Percentiles rank a stretch among this genome's conserved stretches.
Conservation (phyloP, 2,329 filamentous ascomycete genomes). For the Zalaria sp. region DNA sequence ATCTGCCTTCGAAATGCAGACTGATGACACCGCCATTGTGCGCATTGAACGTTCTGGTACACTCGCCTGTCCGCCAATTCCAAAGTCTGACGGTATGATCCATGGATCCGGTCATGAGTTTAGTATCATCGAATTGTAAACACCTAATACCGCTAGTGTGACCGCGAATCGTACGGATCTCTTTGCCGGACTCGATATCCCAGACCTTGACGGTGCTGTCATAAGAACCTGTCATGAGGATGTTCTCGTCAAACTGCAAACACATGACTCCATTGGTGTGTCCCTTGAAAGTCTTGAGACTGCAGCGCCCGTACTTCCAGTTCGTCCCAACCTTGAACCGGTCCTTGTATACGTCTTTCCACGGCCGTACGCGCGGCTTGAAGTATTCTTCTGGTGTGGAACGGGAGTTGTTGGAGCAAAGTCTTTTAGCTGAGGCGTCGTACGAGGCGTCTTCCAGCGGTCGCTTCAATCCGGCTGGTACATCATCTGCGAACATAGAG, state of each 20-base stretch:
- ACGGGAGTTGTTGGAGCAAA: background rate
- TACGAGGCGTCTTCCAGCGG: constrained; percentile 5
- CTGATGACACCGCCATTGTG: constrained; percentile 75
- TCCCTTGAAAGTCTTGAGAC: constrained; percentile 69
- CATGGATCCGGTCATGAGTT: constrained; percentile 79
- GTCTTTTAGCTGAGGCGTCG: background rate
- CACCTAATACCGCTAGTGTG: constrained; percentile 75
- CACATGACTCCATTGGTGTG: constrained; percentile 80
- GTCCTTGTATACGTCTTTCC: constrained; percentile 96
- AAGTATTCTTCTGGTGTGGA: constrained; percentile 22
- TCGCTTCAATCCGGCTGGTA: too few relatives aligned
- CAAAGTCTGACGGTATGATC: constrained; percentile 83
- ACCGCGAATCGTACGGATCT: constrained; percentile 69
- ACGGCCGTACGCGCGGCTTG: constrained; percentile 47
- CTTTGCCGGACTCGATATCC: constrained; percentile 79
- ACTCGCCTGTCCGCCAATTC: constrained; percentile 90
- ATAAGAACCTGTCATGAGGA: constrained; percentile 88
- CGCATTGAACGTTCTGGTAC: constrained; percentile 64
- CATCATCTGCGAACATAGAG: too few relatives aligned
- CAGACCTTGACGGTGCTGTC: constrained; percentile 92
- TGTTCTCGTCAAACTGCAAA: constrained; percentile 70
- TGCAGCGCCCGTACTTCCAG: constrained; percentile 90
- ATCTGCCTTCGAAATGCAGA: constrained; percentile 72
- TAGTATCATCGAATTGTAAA: constrained; percentile 83
- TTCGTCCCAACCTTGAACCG: constrained; percentile 91